phyloP scores from a whole-genome alignment of 2,329 filamentous ascomycete species.

The Stachybotrys chartarum region DNA sequence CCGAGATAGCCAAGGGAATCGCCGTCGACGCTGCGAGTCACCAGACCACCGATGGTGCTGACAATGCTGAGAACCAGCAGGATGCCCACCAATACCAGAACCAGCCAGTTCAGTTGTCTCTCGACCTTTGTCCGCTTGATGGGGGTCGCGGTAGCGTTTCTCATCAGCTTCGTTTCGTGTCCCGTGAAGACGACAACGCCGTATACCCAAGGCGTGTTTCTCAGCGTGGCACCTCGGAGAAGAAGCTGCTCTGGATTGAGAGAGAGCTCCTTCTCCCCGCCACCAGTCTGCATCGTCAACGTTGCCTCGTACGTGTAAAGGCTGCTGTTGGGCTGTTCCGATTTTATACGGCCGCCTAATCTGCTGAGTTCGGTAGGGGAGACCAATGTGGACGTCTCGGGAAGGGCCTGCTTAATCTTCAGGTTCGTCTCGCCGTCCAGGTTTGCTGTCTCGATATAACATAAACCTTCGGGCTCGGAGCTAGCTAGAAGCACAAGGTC shows the following conservation, averaged over 20 bases:
- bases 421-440: constrained; percentile 96
- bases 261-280: constrained; percentile 86
- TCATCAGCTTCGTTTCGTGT: constrained; percentile 98
- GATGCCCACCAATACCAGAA: constrained; percentile 81
- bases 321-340: constrained; percentile 96
- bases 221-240: constrained; percentile 83
- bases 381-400: constrained; percentile 83
- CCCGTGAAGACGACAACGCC: constrained; percentile 88
- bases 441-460: constrained; percentile 98
- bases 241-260: constrained; percentile 89
- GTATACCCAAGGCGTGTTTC: constrained; percentile 96
- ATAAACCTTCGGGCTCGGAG: constrained; percentile 93
- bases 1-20: constrained; percentile 65
- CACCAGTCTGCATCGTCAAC: constrained; percentile 80
- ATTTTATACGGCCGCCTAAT: constrained; percentile 78
- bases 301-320: constrained; percentile 98
- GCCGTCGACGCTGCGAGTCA: constrained; percentile 60
- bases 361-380: constrained; percentile 80
- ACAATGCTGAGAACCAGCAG: constrained; percentile 79
- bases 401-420: constrained; percentile 96
- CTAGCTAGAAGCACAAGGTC: constrained; percentile 88
- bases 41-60: constrained; percentile 84
- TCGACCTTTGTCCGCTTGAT: constrained; percentile 98
- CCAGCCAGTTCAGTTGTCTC: constrained; percentile 85
- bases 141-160: constrained; percentile 91